Percentiles rank a stretch among this genome's conserved stretches.
These are phyloP conservation scores for Talaromyces amestolkiae DNA, from an alignment of 2,329 filamentous ascomycete genomes.

Conservation along the genomic window DNA sequence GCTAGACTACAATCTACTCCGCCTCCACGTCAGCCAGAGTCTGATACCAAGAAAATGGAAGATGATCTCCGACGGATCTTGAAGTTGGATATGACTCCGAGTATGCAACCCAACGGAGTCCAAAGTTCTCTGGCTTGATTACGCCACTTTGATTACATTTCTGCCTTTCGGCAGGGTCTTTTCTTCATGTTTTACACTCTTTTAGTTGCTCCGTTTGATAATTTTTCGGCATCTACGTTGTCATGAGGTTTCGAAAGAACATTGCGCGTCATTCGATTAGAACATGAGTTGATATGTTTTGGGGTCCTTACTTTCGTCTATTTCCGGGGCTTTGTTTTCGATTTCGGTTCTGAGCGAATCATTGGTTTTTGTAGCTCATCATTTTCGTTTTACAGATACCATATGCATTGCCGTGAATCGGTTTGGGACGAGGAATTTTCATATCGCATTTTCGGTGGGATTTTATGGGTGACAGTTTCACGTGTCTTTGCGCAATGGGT, in stretches of 20 bases:
- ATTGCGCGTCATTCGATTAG: conserved; percentile 8
- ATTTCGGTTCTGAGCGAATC: conserved; percentile 13
- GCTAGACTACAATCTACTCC: conserved; percentile 25
- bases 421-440: conserved; percentile 8
- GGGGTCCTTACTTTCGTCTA: neutral
- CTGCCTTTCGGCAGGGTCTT: neutral
- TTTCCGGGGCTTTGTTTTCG: conserved; percentile 1
- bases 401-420: conserved; percentile 13
- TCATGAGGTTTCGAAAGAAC: conserved; percentile 13
- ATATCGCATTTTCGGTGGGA: conserved; percentile 8
- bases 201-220: conserved; percentile 3
- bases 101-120: conserved; percentile 31
- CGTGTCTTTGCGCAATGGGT: conserved; percentile 6
- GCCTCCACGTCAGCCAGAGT: conserved; percentile 24
- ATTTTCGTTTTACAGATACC: conserved; percentile 17
- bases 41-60: conserved; percentile 47
- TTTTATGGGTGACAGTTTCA: neutral
- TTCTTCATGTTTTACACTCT: neutral
- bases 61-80: conserved; percentile 49
- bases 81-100: conserved; percentile 40
- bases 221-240: conserved; percentile 11
- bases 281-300: neutral
- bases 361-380: conserved; percentile 8
- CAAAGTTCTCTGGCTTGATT: conserved; percentile 36
- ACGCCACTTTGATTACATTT: neutral